Conservation (phyloP, 352 stramenopile species). For the Halophytophthora batemanensis region DNA sequence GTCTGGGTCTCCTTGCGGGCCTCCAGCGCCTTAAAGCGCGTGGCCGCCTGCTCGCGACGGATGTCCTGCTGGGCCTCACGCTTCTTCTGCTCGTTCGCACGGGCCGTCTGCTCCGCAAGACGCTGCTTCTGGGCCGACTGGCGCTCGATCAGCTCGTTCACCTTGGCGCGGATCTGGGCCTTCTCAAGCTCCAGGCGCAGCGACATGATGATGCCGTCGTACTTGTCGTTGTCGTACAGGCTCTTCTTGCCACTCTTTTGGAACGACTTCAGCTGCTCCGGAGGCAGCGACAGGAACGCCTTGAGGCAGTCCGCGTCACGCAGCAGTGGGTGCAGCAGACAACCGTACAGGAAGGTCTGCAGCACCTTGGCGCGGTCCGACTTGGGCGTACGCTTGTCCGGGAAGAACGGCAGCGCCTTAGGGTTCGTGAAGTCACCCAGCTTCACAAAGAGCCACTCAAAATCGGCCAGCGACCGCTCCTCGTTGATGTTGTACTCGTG, state of each 20-base stretch:
- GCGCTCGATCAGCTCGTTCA: slow-evolving; percentile 60
- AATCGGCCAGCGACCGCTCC: slow-evolving; percentile 70
- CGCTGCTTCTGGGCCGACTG: slow-evolving; percentile 73
- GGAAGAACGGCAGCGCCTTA: slow-evolving; percentile 79
- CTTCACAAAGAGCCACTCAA: slow-evolving; percentile 78
- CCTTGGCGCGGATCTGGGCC: slow-evolving; percentile 77
- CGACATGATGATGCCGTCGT: slow-evolving; percentile 70
- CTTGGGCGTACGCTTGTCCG: slow-evolving; percentile 56
- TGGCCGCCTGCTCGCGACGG: slow-evolving; percentile 64
- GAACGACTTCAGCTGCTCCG: slow-evolving; percentile 70
- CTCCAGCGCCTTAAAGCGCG: slow-evolving; percentile 79
- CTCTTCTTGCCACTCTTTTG: slow-evolving; percentile 64
- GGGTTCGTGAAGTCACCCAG: slow-evolving; percentile 76
- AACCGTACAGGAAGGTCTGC: slow-evolving; percentile 80
- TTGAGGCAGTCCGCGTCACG: slow-evolving; percentile 80
- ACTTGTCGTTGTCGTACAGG: slow-evolving; percentile 81
- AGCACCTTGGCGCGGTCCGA: slow-evolving; percentile 59
- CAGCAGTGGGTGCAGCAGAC: slow-evolving; percentile 76
- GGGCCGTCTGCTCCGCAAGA: slow-evolving; percentile 55
- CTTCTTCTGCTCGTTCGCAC: slow-evolving; percentile 63
- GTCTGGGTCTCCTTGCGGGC: slow-evolving; percentile 76
- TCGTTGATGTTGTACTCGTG: slow-evolving; percentile 81
- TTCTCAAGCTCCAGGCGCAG: slow-evolving; percentile 84
- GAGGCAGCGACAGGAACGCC: slow-evolving; percentile 75
- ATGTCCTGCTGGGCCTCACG: slow-evolving; percentile 71